These are phyloP conservation scores for Malassezia brasiliensis DNA, from an alignment of 1,284 basidiomycete species.

Conservation along the genomic window DNA sequence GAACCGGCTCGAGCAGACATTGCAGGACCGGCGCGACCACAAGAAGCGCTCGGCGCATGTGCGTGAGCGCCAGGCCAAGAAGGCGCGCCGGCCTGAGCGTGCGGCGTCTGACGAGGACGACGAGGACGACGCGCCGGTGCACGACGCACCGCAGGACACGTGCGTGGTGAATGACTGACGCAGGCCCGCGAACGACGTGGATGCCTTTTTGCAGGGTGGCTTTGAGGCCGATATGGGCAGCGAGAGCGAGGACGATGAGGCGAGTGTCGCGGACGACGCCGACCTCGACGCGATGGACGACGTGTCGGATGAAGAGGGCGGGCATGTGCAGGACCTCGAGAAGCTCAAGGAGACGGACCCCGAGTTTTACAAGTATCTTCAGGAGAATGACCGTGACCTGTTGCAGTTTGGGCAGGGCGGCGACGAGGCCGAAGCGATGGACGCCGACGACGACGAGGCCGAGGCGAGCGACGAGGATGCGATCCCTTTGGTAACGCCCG, in stretches of 20 bases:
- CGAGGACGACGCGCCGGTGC: conserved; percentile 14
- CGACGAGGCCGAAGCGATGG: conserved; percentile 47
- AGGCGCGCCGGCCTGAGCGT: conserved; percentile 15
- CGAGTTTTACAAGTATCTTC: conserved; percentile 94
- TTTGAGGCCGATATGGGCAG: conserved; percentile 31
- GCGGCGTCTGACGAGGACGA: conserved; percentile 19
- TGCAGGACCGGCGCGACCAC: conserved; percentile 35
- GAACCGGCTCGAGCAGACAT: conserved; percentile 34
- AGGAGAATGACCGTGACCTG: conserved; percentile 85
- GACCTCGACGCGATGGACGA: conserved; percentile 36
- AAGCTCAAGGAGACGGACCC: conserved; percentile 89
- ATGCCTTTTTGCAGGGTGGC: conserved; percentile 45
- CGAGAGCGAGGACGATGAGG: conserved; percentile 29
- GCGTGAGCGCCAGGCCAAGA: conserved; percentile 22
- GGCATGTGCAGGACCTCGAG: conserved; percentile 70
- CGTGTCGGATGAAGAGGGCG: conserved; percentile 24
- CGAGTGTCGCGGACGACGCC: conserved; percentile 28
- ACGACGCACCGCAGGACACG: conserved; percentile 15
- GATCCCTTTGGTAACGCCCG: conserved; percentile 58
- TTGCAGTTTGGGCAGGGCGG: conserved; percentile 59
- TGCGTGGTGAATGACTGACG: background rate
- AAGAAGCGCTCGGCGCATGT: conserved; percentile 36
- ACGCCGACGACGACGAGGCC: conserved; percentile 38
- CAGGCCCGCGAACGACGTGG: conserved; percentile 34
- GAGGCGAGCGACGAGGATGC: conserved; percentile 18